Conservation (phyloP, 495 filamentous ascomycete genomes). For the Penicillium malachiteum region DNA sequence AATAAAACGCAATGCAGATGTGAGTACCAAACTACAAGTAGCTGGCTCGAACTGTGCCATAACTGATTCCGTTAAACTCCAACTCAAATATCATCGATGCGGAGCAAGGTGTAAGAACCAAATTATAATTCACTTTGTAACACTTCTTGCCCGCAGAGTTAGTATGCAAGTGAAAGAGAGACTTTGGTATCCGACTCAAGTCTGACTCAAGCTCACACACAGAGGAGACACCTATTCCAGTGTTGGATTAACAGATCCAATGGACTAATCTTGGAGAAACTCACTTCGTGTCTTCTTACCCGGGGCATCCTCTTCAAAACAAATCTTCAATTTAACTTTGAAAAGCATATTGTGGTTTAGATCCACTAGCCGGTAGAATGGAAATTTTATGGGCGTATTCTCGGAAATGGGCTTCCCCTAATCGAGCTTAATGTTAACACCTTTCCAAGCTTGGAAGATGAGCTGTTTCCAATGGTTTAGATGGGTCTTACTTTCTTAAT, state of each 20-base stretch:
- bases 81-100: constrained; percentile 28
- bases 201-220: constrained; percentile 26
- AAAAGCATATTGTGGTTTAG: neutral
- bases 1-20: neutral
- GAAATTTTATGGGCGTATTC: constrained; percentile 6
- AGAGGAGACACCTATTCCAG: constrained; percentile 6
- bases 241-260: neutral
- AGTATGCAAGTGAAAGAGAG: constrained; percentile 16
- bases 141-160: constrained; percentile 24
- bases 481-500: no score
- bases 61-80: constrained; percentile 28
- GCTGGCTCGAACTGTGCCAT: constrained; percentile 14
- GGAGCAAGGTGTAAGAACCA: constrained; percentile 26
- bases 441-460: no score
- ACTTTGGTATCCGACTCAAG: constrained; percentile 21
- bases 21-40: constrained; percentile 10
- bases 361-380: constrained; percentile 1
- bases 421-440: no score
- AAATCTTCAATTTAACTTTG: neutral
- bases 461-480: no score
- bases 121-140: constrained; percentile 12
- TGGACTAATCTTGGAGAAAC: neutral
- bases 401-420: constrained; percentile 5
- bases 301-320: constrained; percentile 3
- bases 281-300: neutral